Percentiles rank a stretch among this genome's conserved stretches.
These are phyloP conservation scores for Starmerella vitae DNA, from an alignment of 805 yeast genomes.

Conservation along the genomic window DNA sequence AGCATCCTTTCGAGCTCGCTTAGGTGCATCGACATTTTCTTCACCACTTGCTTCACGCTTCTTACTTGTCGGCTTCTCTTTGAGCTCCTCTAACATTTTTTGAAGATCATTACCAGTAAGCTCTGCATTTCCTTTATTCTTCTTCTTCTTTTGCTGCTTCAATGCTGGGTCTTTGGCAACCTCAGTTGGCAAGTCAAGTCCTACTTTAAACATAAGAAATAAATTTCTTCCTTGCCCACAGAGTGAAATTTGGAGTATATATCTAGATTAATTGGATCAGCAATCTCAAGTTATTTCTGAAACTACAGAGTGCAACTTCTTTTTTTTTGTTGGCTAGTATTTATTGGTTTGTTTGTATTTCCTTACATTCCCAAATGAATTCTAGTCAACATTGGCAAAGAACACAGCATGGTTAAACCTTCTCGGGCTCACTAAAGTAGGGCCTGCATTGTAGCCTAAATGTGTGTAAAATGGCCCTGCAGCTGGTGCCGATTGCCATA, in stretches of 20 bases:
- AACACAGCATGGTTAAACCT: too few relatives aligned
- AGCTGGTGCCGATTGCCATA: background rate
- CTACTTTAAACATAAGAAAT: slow-evolving; percentile 15
- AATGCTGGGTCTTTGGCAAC: slow-evolving; percentile 10
- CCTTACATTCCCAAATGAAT: too few relatives aligned
- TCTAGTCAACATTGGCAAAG: too few relatives aligned
- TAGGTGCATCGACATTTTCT: slow-evolving; percentile 1
- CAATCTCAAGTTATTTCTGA: too few relatives aligned
- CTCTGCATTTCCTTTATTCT: background rate
- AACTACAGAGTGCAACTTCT: too few relatives aligned
- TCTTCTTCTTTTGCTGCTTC: slow-evolving; percentile 6
- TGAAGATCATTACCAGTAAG: slow-evolving; percentile 14
- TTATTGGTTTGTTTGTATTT: too few relatives aligned
- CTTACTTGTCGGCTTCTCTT: background rate
- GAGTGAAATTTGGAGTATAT: too few relatives aligned
- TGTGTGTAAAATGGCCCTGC: background rate
- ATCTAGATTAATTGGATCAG: too few relatives aligned
- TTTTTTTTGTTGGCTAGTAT: too few relatives aligned
- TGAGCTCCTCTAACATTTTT: slow-evolving; percentile 14
- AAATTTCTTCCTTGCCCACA: too few relatives aligned
- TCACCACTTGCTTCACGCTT: background rate
- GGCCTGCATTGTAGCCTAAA: background rate
- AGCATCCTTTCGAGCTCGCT: background rate
- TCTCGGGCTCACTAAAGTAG: background rate
- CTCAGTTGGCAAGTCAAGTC: slow-evolving; percentile 13